Percentiles rank a stretch among this genome's conserved stretches.
phyloP scores from a whole-genome alignment of 164 flowering plant species.

The Vitis rupestris region DNA sequence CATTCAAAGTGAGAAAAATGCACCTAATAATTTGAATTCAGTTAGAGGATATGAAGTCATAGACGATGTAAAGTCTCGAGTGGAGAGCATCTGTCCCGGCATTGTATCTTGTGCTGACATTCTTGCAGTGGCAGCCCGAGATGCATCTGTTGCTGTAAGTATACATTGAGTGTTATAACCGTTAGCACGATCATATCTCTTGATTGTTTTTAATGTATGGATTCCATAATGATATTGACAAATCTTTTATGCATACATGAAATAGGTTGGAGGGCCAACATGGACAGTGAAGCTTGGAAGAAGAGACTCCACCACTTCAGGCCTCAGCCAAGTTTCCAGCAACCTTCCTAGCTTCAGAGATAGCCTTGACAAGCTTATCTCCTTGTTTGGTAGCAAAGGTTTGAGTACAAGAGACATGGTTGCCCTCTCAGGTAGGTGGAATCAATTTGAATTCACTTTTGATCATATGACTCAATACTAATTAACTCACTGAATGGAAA shows the following conservation, averaged over 20 bases:
- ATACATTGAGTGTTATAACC: background rate
- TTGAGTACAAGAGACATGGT: slow-evolving; percentile 42
- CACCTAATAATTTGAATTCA: slow-evolving; percentile 24
- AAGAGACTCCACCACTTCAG: slow-evolving; percentile 46
- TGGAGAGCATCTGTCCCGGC: slow-evolving; percentile 42
- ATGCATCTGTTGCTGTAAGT: slow-evolving; percentile 30
- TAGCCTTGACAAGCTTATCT: slow-evolving; percentile 22
- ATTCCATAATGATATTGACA: no score
- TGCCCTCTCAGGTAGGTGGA: slow-evolving; percentile 39
- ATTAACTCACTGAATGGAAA: slow-evolving; percentile 22
- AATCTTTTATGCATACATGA: no score
- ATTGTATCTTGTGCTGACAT: slow-evolving; percentile 56
- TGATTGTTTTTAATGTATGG: no score
- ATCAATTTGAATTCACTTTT: background rate
- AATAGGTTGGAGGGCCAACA: slow-evolving; percentile 38
- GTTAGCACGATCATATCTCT: no score
- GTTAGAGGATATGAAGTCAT: slow-evolving; percentile 43
- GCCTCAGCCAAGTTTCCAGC: slow-evolving; percentile 20
- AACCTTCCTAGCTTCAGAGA: slow-evolving; percentile 28
- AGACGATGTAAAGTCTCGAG: slow-evolving; percentile 30
- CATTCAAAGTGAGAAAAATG: slow-evolving; percentile 24
- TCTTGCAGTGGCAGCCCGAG: slow-evolving; percentile 36
- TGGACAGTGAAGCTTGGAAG: slow-evolving; percentile 54
- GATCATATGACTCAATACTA: background rate
- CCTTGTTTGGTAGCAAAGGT: slow-evolving; percentile 27